Percentiles rank a stretch among this genome's conserved stretches.
phyloP scores from a whole-genome alignment of 257 asterid genomes.

The Solanum medicagineum region DNA sequence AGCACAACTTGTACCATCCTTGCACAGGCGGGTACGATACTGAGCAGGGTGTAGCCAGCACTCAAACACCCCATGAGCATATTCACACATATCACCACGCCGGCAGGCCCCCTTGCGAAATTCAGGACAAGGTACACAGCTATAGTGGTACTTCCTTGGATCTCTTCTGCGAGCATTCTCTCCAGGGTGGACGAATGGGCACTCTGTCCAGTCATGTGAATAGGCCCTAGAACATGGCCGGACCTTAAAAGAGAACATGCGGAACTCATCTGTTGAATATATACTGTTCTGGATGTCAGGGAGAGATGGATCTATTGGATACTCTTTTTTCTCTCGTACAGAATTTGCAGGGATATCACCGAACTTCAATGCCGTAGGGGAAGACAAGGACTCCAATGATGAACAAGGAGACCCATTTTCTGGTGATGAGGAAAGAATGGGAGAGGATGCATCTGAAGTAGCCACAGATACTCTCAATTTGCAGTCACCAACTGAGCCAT shows the following conservation, averaged over 20 bases:
- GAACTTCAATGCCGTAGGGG: slow-evolving; percentile 32
- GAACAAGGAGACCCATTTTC: slow-evolving; percentile 66
- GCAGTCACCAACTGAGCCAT: slow-evolving; percentile 49
- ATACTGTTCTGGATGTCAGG: slow-evolving; percentile 85
- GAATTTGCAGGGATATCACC: slow-evolving; percentile 27
- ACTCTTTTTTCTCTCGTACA: slow-evolving; percentile 62
- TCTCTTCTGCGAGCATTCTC: slow-evolving; percentile 95
- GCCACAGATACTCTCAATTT: slow-evolving; percentile 22
- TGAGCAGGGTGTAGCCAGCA: slow-evolving; percentile 99
- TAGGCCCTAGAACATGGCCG: slow-evolving; percentile 97
- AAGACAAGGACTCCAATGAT: slow-evolving; percentile 32
- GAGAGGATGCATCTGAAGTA: slow-evolving; percentile 50
- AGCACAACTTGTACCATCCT: slow-evolving; percentile 77
- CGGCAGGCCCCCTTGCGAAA: slow-evolving; percentile 88
- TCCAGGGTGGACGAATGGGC: slow-evolving; percentile 96
- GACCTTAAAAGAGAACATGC: slow-evolving; percentile 89
- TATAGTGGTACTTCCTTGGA: slow-evolving; percentile 83
- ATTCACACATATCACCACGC: slow-evolving; percentile 97
- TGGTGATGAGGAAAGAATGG: slow-evolving; percentile 50
- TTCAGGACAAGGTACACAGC: slow-evolving; percentile 98
- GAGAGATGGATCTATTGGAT: slow-evolving; percentile 83
- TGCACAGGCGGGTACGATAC: slow-evolving; percentile 76
- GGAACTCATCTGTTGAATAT: slow-evolving; percentile 79
- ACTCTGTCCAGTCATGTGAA: slow-evolving; percentile 98
- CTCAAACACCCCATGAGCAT: slow-evolving; percentile 97